Percentiles rank a stretch among this genome's conserved stretches.
These are phyloP conservation scores for Leucoagaricus sp. DNA, from an alignment of 1,284 basidiomycete genomes.

Conservation along the genomic window DNA sequence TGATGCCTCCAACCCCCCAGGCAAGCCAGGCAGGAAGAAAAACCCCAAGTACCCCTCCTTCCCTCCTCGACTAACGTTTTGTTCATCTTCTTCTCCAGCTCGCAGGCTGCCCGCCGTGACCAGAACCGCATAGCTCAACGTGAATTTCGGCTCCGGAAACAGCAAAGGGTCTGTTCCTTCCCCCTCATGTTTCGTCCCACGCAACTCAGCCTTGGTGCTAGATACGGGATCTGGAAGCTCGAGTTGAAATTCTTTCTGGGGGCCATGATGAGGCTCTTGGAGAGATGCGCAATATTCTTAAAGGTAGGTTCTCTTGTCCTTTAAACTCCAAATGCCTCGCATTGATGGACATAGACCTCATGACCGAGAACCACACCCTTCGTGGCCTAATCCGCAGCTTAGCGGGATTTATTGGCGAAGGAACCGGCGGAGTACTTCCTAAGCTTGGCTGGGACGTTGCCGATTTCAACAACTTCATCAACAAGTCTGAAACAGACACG, in stretches of 20 bases:
- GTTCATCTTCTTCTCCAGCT: constrained; percentile 43
- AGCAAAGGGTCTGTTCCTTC: constrained; percentile 62
- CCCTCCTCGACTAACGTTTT: constrained; percentile 33
- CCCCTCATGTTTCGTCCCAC: constrained; percentile 9
- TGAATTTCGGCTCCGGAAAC: constrained; percentile 88
- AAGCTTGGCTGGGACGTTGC: constrained; percentile 77
- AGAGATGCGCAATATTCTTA: constrained; percentile 80
- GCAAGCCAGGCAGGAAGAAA: constrained; percentile 82
- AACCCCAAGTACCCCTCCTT: constrained; percentile 67
- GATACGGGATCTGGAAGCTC: constrained; percentile 92
- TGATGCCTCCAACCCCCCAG: constrained; percentile 47
- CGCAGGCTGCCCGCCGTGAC: constrained; percentile 81
- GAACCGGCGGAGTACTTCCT: constrained; percentile 72
- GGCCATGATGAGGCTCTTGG: constrained; percentile 86
- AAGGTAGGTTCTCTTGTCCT: constrained; percentile 41
- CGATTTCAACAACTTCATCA: constrained; percentile 80
- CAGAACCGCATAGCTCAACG: constrained; percentile 94
- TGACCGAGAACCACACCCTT: constrained; percentile 86
- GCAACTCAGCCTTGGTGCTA: constrained; percentile 31
- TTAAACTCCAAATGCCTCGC: constrained; percentile 6
- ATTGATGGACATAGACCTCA: constrained; percentile 57
- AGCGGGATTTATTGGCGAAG: constrained; percentile 83
- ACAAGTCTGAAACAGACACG: constrained; percentile 86
- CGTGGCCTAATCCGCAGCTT: constrained; percentile 77
- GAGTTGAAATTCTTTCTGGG: constrained; percentile 87